phyloP scores from a whole-genome alignment of 2,329 filamentous ascomycete genomes.

The Phaeomoniella chlamydospora region DNA sequence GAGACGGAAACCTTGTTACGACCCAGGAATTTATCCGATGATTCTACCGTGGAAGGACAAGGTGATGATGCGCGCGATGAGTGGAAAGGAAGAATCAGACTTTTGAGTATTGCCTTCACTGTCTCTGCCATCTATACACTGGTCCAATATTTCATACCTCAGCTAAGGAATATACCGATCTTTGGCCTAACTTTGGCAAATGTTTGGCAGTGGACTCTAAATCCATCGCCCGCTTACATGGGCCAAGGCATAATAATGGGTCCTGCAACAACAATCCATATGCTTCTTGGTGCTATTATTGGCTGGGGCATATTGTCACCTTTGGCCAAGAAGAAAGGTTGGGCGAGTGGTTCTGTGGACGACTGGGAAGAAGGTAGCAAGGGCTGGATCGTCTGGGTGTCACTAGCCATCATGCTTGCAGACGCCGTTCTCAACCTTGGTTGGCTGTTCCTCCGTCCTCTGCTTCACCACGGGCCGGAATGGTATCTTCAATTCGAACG shows the following conservation, averaged over 20 bases:
- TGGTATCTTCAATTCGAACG: slow-evolving; percentile 9
- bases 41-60: slow-evolving; percentile 13
- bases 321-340: slow-evolving; percentile 68
- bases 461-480: slow-evolving; percentile 33
- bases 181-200: slow-evolving; percentile 61
- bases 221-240: slow-evolving; percentile 92
- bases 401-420: slow-evolving; percentile 88
- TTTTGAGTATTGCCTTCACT: slow-evolving; percentile 44
- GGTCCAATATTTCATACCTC: slow-evolving; percentile 76
- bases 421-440: slow-evolving; percentile 81
- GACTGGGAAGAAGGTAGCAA: slow-evolving; percentile 92
- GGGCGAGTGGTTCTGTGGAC: slow-evolving; percentile 74
- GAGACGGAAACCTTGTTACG: slow-evolving; percentile 15
- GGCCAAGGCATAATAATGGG: slow-evolving; percentile 99
- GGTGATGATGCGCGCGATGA: slow-evolving; percentile 26
- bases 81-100: slow-evolving; percentile 48
- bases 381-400: slow-evolving; percentile 97
- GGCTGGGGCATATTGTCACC: slow-evolving; percentile 90
- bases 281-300: slow-evolving; percentile 77
- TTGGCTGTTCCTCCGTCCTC: slow-evolving; percentile 56
- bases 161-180: slow-evolving; percentile 72
- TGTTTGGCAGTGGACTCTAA: slow-evolving; percentile 88
- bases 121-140: slow-evolving; percentile 54
- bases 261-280: slow-evolving; percentile 83
- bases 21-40: slow-evolving; percentile 33